Evolutionary conservation across 805 yeast species (phyloP).

Genomic region (Candida broadrunensis): DNA sequence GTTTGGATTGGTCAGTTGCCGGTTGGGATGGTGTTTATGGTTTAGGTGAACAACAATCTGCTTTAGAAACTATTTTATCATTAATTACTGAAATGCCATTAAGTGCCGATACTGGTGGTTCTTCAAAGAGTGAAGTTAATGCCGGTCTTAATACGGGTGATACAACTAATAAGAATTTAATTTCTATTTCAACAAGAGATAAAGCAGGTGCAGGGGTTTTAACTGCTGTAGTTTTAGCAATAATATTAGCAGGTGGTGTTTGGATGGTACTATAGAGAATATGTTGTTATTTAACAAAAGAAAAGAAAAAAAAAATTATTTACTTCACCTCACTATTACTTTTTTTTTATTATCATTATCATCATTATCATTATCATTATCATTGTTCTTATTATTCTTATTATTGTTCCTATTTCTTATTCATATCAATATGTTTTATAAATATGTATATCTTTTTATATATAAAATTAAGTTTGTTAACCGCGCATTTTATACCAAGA

Average conservation of each 20-base stretch:
- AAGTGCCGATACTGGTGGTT: constrained; percentile 34
- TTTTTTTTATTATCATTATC: too few species aligned
- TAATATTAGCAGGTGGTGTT: constrained; percentile 60
- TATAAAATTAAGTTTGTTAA: too few species aligned
- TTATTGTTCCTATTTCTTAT: too few species aligned
- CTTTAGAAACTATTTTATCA: constrained; percentile 59
- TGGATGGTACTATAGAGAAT: constrained; percentile 66
- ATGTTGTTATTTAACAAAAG: too few species aligned
- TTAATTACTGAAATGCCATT: constrained; percentile 29
- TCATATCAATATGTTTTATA: too few species aligned
- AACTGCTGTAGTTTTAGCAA: constrained; percentile 70
- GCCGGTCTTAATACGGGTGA: constrained; percentile 37
- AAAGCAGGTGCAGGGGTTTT: constrained; percentile 88
- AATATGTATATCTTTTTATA: too few species aligned
- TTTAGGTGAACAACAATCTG: constrained; percentile 81
- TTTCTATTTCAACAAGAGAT: constrained; percentile 59
- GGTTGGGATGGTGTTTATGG: constrained; percentile 72
- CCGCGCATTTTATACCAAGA: too few species aligned
- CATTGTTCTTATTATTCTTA: too few species aligned
- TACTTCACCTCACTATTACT: not conserved
- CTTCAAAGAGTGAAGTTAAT: constrained; percentile 29
- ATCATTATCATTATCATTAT: too few species aligned
- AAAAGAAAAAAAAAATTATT: too few species aligned
- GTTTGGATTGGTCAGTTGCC: constrained; percentile 60
- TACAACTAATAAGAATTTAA: constrained; percentile 35